Percentiles rank a stretch among this genome's conserved stretches.
phyloP scores from a whole-genome alignment of 1,284 basidiomycete genomes.

The Calocybe gambosa region DNA sequence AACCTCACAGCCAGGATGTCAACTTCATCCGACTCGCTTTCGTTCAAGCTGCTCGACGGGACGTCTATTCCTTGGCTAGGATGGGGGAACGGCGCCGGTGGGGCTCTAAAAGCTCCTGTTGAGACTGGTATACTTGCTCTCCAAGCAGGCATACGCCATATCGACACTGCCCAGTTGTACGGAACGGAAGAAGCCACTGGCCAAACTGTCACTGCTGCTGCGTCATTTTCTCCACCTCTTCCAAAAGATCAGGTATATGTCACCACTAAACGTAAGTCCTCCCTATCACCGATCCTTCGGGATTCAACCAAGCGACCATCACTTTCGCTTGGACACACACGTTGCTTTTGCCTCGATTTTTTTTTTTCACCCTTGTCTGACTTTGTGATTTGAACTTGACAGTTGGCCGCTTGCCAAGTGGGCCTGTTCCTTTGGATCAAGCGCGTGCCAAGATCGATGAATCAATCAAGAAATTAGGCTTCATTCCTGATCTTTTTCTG shows the following conservation, averaged over 20 bases:
- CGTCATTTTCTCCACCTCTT: neutral
- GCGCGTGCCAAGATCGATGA: slow-evolving; percentile 25
- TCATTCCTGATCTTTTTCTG: slow-evolving; percentile 39
- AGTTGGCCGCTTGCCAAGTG: slow-evolving; percentile 10
- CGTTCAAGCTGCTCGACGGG: slow-evolving; percentile 23
- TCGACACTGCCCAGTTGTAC: slow-evolving; percentile 39
- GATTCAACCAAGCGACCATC: no score
- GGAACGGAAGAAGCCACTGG: slow-evolving; percentile 27
- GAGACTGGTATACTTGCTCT: slow-evolving; percentile 31
- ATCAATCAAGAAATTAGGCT: slow-evolving; percentile 35
- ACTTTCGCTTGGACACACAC: no score
- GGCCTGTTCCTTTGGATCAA: slow-evolving; percentile 18
- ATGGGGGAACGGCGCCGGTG: slow-evolving; percentile 34
- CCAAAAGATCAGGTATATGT: slow-evolving; percentile 11
- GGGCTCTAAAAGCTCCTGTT: slow-evolving; percentile 27
- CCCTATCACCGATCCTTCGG: neutral
- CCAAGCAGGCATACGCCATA: slow-evolving; percentile 32
- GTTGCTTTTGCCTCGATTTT: neutral
- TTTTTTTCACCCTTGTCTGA: neutral
- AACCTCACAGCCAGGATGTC: no score
- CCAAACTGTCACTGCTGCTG: slow-evolving; percentile 1
- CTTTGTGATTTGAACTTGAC: neutral
- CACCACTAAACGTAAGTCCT: slow-evolving; percentile 12
- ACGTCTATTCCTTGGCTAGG: slow-evolving; percentile 31
- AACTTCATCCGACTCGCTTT: slow-evolving; percentile 4